Evolutionary conservation across 305 asterid genomes (phyloP).

Genomic region (Rubia peregrina): DNA sequence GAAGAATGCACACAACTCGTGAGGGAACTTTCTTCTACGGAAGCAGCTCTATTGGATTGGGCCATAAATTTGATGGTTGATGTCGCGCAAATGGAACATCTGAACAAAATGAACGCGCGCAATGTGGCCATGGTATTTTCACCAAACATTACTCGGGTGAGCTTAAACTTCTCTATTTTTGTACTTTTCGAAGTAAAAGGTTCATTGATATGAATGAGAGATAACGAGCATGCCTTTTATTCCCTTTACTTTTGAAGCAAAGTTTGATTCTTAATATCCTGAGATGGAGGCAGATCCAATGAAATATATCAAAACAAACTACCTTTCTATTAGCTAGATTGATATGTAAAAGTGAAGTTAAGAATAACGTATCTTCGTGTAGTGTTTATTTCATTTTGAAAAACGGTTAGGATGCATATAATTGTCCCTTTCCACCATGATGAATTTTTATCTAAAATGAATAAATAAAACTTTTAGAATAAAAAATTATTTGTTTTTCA

Average conservation of each 20-base stretch:
- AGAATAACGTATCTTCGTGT: too few relatives aligned
- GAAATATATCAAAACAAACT: too few relatives aligned
- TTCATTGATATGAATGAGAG: neutral
- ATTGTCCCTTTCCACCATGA: too few relatives aligned
- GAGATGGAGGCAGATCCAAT: too few relatives aligned
- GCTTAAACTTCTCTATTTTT: constrained; percentile 7
- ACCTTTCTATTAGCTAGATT: too few relatives aligned
- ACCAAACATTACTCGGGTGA: constrained; percentile 87
- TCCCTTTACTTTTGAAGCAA: neutral
- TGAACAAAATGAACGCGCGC: constrained; percentile 83
- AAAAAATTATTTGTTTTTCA: too few relatives aligned
- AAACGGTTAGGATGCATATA: too few relatives aligned
- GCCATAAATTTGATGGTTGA: constrained; percentile 83
- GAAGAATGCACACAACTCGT: constrained; percentile 61
- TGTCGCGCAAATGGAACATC: constrained; percentile 59
- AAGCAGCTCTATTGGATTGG: constrained; percentile 77
- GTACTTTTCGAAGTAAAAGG: neutral
- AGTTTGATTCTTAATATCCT: neutral
- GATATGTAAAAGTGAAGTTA: too few relatives aligned
- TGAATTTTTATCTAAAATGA: too few relatives aligned
- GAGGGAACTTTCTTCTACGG: constrained; percentile 66
- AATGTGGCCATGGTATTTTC: constrained; percentile 87
- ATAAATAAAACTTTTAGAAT: too few relatives aligned
- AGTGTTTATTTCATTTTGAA: too few relatives aligned
- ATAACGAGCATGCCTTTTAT: neutral